phyloP scores from a whole-genome alignment of 371 early-diverging fungal genomes.

The Coemansia sp. region DNA sequence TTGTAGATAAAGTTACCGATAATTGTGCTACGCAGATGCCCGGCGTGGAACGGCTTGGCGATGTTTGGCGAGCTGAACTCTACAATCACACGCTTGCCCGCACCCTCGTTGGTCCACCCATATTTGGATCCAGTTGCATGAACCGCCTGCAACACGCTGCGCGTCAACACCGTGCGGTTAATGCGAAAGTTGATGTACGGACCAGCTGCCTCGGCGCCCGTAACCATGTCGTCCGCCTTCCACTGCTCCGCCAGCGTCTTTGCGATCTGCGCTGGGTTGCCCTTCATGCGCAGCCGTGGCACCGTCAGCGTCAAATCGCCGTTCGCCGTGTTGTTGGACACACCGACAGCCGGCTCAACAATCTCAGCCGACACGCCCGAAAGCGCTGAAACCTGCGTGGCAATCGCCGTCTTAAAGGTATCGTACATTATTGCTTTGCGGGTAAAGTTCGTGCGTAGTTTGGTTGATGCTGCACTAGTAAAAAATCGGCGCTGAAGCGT shows the following conservation, averaged over 20 bases:
- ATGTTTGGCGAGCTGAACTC: slow-evolving; percentile 99
- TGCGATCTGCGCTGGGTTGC: slow-evolving; percentile 79
- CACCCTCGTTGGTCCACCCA: slow-evolving; percentile 68
- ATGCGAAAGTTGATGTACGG: slow-evolving; percentile 87
- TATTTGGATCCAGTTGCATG: slow-evolving; percentile 57
- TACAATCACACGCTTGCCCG: slow-evolving; percentile 74
- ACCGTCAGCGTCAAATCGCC: slow-evolving; percentile 83
- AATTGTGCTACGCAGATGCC: slow-evolving; percentile 98
- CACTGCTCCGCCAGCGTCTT: slow-evolving; percentile 74
- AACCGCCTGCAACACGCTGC: slow-evolving; percentile 58
- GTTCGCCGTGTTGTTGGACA: slow-evolving; percentile 56
- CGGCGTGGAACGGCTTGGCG: slow-evolving; percentile 99
- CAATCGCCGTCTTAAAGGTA: slow-evolving; percentile 42
- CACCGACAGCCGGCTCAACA: slow-evolving; percentile 52
- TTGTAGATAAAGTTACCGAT: slow-evolving; percentile 95
- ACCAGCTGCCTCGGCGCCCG: slow-evolving; percentile 63
- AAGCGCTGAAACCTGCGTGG: slow-evolving; percentile 36
- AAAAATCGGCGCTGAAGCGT: background rate
- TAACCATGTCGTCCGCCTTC: slow-evolving; percentile 61
- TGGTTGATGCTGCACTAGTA: background rate
- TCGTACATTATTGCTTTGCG: slow-evolving; percentile 48
- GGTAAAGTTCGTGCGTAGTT: background rate
- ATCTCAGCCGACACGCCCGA: slow-evolving; percentile 39
- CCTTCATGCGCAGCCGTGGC: slow-evolving; percentile 82
- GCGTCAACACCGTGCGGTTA: slow-evolving; percentile 60